A percentile compares a stretch with the other conserved stretches of the same genome.
Conservation (phyloP, 75 land plant species). For the Isoetes taiwanensis region DNA sequence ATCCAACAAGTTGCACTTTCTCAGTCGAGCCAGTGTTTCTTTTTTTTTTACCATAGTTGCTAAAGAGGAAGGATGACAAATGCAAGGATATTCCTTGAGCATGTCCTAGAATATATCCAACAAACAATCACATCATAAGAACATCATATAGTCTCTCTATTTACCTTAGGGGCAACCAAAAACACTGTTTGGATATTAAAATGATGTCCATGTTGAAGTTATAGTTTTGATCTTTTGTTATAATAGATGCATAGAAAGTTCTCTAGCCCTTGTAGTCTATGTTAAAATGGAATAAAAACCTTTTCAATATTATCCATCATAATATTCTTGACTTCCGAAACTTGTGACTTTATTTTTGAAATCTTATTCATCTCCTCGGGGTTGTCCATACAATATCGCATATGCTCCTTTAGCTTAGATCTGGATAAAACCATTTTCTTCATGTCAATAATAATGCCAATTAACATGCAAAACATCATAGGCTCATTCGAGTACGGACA, state of each 20-base stretch:
- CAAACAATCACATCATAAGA: too few species aligned
- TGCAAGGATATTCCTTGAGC: too few species aligned
- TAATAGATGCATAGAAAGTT: background rate
- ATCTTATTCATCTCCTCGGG: slow-evolving; percentile 66
- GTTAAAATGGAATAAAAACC: slow-evolving; percentile 12
- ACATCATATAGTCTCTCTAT: too few species aligned
- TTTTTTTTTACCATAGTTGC: too few species aligned
- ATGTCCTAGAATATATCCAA: too few species aligned
- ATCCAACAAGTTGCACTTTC: too few species aligned
- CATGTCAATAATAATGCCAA: background rate
- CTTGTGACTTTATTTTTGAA: slow-evolving; percentile 63
- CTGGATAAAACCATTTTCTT: slow-evolving; percentile 14
- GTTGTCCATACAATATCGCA: slow-evolving; percentile 62
- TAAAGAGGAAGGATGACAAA: too few species aligned
- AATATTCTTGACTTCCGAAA: slow-evolving; percentile 74
- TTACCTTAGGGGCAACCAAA: too few species aligned
- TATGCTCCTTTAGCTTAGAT: slow-evolving; percentile 69
- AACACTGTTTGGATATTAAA: too few species aligned
- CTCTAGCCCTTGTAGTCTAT: background rate
- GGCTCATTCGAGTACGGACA: background rate
- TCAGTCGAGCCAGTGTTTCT: too few species aligned
- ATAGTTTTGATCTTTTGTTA: background rate
- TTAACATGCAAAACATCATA: background rate
- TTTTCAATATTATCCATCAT: slow-evolving; percentile 83
- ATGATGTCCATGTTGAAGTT: too few species aligned